Base-by-base conservation (phyloP, 1,284 basidiomycete genomes). In the Tremellales sp. region DNA sequence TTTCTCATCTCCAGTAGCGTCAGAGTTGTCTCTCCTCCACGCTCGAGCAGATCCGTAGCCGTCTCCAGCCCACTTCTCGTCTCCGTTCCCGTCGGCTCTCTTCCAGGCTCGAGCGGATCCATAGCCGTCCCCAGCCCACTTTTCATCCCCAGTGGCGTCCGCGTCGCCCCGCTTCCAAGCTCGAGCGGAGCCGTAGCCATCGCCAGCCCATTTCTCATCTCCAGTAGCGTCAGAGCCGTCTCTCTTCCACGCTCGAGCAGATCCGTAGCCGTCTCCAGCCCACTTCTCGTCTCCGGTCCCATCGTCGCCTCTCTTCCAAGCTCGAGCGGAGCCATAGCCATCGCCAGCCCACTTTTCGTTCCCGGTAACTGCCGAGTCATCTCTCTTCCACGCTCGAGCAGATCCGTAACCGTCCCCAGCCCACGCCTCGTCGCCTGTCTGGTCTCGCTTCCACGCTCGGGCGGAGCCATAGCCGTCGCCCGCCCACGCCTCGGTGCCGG, bases 301-400 rank as follows among this genome's bases (percentile, higher is more conserved):
- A 9, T 43, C 40, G 24, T 45, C n/a, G n/a, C n/a, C 43, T 12
- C 43, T n/a, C 34, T 45, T 45, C 43, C 43, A 45, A 14, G 34
- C 18, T 9, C 24, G 18, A 5, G 34, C 33, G 7, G 14, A n/a
- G 4, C 22, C 24, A 3, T 14, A 24, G 22, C 33, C n/a, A 6
- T 32, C 41, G 28, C 25, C 25, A 19, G 19, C 32, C 6, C 40
- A 35, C 7, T 13, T 24, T 8, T 22, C 40, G 26, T 19, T 26
- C 16, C 26, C 38, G 10, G n/a, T n/a, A n/a, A n/a, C n/a, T n/a
- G n/a, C n/a, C n/a, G n/a, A n/a, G n/a, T n/a, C n/a, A n/a, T n/a
- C n/a, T n/a, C n/a, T n/a, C n/a, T n/a, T n/a, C n/a, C n/a, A n/a
- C n/a, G n/a, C n/a, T n/a, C n/a, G n/a, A n/a, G n/a, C n/a, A n/a